phyloP scores from a whole-genome alignment of 345 rosid genomes.

The Heritiera littoralis region DNA sequence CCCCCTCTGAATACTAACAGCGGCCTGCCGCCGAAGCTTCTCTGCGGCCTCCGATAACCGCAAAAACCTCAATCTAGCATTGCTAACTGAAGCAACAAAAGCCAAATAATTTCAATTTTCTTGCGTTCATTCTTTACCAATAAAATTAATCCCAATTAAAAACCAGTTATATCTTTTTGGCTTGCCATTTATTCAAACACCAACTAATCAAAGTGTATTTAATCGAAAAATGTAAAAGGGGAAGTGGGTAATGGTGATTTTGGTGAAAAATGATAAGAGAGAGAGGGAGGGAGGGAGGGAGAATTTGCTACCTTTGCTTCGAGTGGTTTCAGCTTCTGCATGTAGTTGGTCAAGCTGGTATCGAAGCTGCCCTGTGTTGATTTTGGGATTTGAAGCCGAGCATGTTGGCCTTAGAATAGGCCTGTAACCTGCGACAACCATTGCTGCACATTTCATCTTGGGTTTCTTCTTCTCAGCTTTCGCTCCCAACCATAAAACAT shows the following conservation, averaged over 20 bases:
- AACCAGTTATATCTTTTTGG: not conserved
- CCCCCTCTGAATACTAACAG: conserved; percentile 59
- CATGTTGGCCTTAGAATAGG: conserved; percentile 30
- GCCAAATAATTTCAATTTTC: not conserved
- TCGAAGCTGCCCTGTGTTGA: conserved; percentile 57
- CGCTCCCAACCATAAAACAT: too few relatives aligned
- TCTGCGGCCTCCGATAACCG: conserved; percentile 84
- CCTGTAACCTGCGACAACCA: not conserved
- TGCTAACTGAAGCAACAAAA: conserved; percentile 52
- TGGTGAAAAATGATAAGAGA: not conserved
- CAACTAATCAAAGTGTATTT: not conserved
- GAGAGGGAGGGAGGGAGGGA: not conserved
- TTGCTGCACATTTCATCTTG: conserved; percentile 4
- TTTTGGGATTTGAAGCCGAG: conserved; percentile 36
- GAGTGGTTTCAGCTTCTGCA: conserved; percentile 66
- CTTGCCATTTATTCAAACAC: not conserved
- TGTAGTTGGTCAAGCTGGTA: conserved; percentile 72
- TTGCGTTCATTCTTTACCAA: not conserved
- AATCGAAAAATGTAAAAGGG: not conserved
- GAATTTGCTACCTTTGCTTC: conserved; percentile 57
- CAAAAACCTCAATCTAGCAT: conserved; percentile 76
- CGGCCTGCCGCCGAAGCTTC: conserved; percentile 77
- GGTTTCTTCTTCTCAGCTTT: not conserved
- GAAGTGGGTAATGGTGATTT: not conserved
- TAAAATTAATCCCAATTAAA: not conserved